Percentiles rank a stretch among this genome's conserved stretches.
These are phyloP conservation scores for Lentinula sp. DNA, from an alignment of 768 basidiomycete genomes.

Conservation along the genomic window DNA sequence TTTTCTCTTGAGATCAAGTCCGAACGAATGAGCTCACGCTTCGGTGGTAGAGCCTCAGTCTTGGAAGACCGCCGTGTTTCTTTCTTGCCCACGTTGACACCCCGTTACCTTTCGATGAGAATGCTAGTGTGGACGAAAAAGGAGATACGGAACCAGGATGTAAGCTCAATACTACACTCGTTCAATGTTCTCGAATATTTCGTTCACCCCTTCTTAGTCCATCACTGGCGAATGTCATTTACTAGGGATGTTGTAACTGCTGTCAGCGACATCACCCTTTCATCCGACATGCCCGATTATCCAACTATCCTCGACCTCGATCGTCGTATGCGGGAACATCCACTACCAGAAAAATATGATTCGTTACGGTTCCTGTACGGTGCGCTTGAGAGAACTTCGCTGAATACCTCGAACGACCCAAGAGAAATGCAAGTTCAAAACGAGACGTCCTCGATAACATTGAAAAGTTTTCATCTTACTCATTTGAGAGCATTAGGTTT, in stretches of 20 bases:
- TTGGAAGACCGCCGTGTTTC: conserved; percentile 28
- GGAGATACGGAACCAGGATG: neutral
- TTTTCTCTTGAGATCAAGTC: neutral
- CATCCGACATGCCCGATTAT: conserved; percentile 30
- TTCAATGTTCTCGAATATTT: neutral
- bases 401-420: neutral
- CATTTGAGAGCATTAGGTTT: conserved; percentile 29
- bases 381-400: neutral
- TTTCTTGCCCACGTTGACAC: conserved; percentile 27
- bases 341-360: neutral
- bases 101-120: conserved; percentile 27
- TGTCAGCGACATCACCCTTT: conserved; percentile 29
- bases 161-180: conserved; percentile 10
- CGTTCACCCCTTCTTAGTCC: conserved; percentile 15
- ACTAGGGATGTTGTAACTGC: conserved; percentile 16
- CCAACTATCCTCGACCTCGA: conserved; percentile 23
- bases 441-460: neutral
- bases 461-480: neutral
- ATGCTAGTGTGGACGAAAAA: neutral
- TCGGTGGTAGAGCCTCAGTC: conserved; percentile 21
- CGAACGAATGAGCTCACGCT: neutral
- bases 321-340: neutral
- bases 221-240: neutral
- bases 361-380: neutral
- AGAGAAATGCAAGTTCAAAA: neutral